Base-by-base conservation (phyloP, 2,329 filamentous ascomycete genomes). In the Leptosphaerulina australis region DNA sequence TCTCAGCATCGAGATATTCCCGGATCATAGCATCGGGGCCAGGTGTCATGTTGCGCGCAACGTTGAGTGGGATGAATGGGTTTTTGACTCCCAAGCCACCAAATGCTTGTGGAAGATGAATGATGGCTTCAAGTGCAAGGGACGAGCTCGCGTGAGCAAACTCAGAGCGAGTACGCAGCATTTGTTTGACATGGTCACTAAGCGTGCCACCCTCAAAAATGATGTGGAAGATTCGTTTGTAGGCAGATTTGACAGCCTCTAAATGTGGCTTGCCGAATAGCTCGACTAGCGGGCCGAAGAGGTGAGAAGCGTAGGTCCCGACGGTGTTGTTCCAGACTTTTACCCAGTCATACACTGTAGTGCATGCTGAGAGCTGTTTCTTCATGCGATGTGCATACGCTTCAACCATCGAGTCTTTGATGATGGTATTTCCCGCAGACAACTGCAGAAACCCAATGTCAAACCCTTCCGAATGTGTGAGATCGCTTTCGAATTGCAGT, bases 1-100 rank as follows among this genome's bases (percentile, higher is more conserved):
- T 28, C 36, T 70, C 66, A 8, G n/a, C 25, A 1, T 54, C 40
- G 18, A 63, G 34, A 31, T 61, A 67, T 2, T 34, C 4, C 1
- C 50, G 18, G 7, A 68, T 26, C 2, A 20, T 12, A 5, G 9
- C n/a, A 3, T 39, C 11, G 4, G 63, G 58, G 6, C 58, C 35
- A 2, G 44, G 28, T 1, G 12, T 7, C 3, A 67, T 38, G 1
- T 50, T 31, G 30, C 37, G 39, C 0, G 67, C 64, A 25, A 64
- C 53, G 14, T 55, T 57, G 37, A 70, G 49, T 0, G 59, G 48
- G 11, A 59, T 48, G 44, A 63, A 64, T 2, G 67, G 66, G 46
- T 63, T 71, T 37, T 66, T 62, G 14, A 70, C 53, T 28, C 66
- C 64, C 15, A 71, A 55, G 14, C 67, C 68, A 28, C 68, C 67